A percentile compares a stretch with the other conserved stretches of the same genome.
phyloP scores from a whole-genome alignment of 441 rosid species.

The Pelargonium australe region DNA sequence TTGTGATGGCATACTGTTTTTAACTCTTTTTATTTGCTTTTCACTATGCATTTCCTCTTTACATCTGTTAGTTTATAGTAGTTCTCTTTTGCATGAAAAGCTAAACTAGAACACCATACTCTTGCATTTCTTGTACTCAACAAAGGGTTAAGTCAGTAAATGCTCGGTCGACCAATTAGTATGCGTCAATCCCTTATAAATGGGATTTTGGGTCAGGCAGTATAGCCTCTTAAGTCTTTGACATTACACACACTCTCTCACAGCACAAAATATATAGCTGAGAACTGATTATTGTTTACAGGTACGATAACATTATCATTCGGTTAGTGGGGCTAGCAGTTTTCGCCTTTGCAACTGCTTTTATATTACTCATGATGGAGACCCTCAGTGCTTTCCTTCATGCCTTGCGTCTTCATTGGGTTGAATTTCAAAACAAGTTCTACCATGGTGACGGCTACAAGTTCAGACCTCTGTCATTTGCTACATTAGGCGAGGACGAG shows the following conservation, averaged over 20 bases:
- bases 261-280: no score
- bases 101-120: not conserved
- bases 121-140: not conserved
- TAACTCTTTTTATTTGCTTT: not conserved
- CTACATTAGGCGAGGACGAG: conserved; percentile 56
- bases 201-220: not conserved
- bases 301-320: conserved; percentile 76
- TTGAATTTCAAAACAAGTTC: conserved; percentile 90
- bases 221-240: no score
- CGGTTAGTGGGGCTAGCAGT: conserved; percentile 77
- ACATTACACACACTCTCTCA: no score
- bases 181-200: not conserved
- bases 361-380: conserved; percentile 96
- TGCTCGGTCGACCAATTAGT: not conserved
- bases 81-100: not conserved
- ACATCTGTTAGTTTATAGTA: not conserved
- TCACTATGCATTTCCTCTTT: not conserved
- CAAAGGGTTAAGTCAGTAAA: not conserved
- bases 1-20: not conserved
- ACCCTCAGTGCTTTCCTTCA: conserved; percentile 95
- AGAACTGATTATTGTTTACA: conserved; percentile 22
- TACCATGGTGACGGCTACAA: conserved; percentile 95
- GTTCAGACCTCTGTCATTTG: conserved; percentile 85
- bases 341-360: conserved; percentile 89
- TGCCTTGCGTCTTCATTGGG: conserved; percentile 99